Evolutionary conservation across 2,329 filamentous ascomycete species (phyloP), one percentile per base, ranked within the genome.

Genomic region (Monilinia fructicola): DNA sequence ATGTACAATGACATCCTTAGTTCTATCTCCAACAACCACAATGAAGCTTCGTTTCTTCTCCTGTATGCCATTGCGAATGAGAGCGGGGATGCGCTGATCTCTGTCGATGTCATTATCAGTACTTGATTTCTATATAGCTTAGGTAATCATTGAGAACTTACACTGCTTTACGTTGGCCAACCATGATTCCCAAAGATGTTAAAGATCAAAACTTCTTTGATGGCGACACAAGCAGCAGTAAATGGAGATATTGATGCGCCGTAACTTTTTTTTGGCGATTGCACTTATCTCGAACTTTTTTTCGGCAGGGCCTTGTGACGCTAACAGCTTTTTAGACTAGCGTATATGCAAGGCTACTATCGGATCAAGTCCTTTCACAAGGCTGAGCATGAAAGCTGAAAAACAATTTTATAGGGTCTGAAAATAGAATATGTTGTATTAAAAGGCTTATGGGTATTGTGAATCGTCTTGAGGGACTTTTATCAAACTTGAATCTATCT

Each of bases 11-110:
- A 94, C 92, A 83, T 99, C 95, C 79, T 99, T 99, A 72, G 93
- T 88, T 67, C 88, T 87, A 78, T 99, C 93, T 76, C 95, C 95
- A 55, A 99, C 94, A 31, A 99, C 89, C 67, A 99, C 92, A 79
- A 99, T 96, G 83, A 99, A 97, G 81, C 91, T 96, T 78, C 95
- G 87, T 82, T 98, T 98, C 86, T 97, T 97, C 79, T 97, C 93
- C 79, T 91, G 92, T 69, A 93, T 84, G 71, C 91, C 90, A 90
- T 97, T 97, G 78, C 89, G 87, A 76, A 97, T 94, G 74, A 97
- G 87, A 78, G 93, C 89, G 68, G 90, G 91, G 75, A 97, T 96
- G 79, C 93, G 91, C 81, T 91, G 90, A 79, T 97, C 93, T 76
- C 92, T 93, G 70, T 42, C 66, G 54, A 53, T 40, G 9, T 50